These are phyloP conservation scores for Trichoderma sp. DNA, from an alignment of 2,329 filamentous ascomycete genomes.

Conservation along the genomic window DNA sequence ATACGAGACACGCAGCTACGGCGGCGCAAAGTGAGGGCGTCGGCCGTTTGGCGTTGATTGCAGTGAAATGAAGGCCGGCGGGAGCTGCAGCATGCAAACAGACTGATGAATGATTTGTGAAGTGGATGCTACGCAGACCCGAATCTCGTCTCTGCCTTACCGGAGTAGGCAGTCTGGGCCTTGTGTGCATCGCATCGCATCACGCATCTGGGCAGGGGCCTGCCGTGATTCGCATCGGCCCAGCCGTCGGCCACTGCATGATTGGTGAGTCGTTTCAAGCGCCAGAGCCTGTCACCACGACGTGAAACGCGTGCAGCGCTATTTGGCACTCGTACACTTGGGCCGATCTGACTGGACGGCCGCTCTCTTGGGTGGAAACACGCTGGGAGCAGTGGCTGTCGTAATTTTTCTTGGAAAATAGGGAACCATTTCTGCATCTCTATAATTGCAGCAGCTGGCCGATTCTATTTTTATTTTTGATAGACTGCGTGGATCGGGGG, in stretches of 20 bases:
- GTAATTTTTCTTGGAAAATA: neutral
- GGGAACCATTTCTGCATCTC: neutral
- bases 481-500: neutral
- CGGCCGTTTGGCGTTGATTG: conserved; percentile 21
- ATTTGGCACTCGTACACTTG: neutral
- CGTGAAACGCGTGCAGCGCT: conserved; percentile 5
- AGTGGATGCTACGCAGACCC: neutral
- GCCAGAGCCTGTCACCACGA: conserved; percentile 13
- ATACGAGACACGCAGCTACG: neutral
- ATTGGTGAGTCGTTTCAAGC: conserved; percentile 24
- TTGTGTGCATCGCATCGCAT: neutral
- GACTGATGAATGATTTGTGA: neutral
- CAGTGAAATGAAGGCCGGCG: neutral
- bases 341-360: neutral
- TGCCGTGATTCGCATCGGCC: conserved; percentile 9
- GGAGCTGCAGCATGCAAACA: neutral
- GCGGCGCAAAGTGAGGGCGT: conserved; percentile 13
- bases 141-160: neutral
- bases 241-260: conserved; percentile 15
- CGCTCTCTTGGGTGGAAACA: neutral
- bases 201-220: neutral
- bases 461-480: neutral
- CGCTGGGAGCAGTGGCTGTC: neutral
- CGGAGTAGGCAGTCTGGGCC: neutral
- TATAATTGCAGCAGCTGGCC: neutral